Conservation (phyloP, 2,329 filamentous ascomycete genomes). For the Xylaria digitata region DNA sequence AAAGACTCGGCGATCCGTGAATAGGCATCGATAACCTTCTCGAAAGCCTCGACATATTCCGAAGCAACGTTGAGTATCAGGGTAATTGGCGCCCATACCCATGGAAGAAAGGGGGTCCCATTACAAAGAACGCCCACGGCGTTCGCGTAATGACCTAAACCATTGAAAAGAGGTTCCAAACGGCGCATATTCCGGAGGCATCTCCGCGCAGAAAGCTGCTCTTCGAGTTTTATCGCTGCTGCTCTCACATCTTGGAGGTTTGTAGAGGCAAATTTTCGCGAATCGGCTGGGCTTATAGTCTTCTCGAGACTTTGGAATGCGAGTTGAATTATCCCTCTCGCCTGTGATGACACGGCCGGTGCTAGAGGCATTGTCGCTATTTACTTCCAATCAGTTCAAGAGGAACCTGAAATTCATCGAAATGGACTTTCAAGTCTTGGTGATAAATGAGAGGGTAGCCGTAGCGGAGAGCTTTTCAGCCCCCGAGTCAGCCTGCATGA, state of each 20-base stretch:
- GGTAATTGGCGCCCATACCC: constrained; percentile 27
- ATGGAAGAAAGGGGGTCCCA: constrained; percentile 17
- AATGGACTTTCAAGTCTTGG: no score
- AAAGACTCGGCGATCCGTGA: constrained; percentile 54
- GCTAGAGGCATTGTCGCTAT: constrained; percentile 13
- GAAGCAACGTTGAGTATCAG: constrained; percentile 15
- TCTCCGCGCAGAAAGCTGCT: constrained; percentile 11
- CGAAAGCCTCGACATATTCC: constrained; percentile 50
- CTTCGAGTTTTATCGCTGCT: constrained; percentile 5
- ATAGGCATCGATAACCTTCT: constrained; percentile 51
- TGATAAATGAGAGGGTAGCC: no score
- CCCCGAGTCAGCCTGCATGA: no score
- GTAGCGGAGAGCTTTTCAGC: no score
- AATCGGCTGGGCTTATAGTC: constrained; percentile 10
- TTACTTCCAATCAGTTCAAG: not conserved
- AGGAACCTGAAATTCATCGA: not conserved
- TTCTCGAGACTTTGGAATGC: constrained; percentile 8
- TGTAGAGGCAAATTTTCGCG: not conserved
- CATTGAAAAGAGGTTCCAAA: constrained; percentile 11
- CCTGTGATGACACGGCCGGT: not conserved
- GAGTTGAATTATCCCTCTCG: not conserved
- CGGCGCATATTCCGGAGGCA: constrained; percentile 17
- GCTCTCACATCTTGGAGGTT: constrained; percentile 9
- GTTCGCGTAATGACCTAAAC: constrained; percentile 7
- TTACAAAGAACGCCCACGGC: constrained; percentile 3